Percentiles rank a stretch among this genome's conserved stretches.
phyloP scores from a whole-genome alignment of 148 eudicot species.

The Silene uniflora region DNA sequence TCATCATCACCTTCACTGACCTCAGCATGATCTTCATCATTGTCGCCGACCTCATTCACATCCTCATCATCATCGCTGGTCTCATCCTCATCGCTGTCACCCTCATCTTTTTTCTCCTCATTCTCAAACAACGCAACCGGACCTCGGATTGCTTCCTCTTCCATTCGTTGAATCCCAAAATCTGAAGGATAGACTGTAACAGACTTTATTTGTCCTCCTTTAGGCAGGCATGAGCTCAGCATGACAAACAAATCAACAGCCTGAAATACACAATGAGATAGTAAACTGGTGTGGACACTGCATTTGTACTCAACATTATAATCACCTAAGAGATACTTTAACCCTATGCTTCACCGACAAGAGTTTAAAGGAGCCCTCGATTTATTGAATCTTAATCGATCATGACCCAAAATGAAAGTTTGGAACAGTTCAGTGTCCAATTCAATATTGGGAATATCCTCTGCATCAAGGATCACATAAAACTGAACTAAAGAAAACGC shows the following conservation, averaged over 20 bases:
- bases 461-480: background rate
- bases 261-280: conserved; percentile 30
- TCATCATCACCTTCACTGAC: conserved; percentile 31
- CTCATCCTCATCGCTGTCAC: conserved; percentile 38
- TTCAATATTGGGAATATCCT: background rate
- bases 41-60: conserved; percentile 27
- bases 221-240: conserved; percentile 76
- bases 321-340: background rate
- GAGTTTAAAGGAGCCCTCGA: background rate
- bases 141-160: conserved; percentile 91
- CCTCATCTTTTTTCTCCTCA: conserved; percentile 33
- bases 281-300: background rate
- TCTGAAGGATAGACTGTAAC: conserved; percentile 97
- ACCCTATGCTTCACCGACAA: background rate
- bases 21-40: conserved; percentile 37
- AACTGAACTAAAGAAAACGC: background rate
- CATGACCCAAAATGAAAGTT: no score
- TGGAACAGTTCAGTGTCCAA: no score
- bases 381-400: background rate
- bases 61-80: conserved; percentile 39
- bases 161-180: conserved; percentile 89
- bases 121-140: conserved; percentile 76
- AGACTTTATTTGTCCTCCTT: conserved; percentile 65
- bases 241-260: conserved; percentile 76
- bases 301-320: background rate